Conservation (phyloP, 441 rosid genomes). For the Erodium moschatum region DNA sequence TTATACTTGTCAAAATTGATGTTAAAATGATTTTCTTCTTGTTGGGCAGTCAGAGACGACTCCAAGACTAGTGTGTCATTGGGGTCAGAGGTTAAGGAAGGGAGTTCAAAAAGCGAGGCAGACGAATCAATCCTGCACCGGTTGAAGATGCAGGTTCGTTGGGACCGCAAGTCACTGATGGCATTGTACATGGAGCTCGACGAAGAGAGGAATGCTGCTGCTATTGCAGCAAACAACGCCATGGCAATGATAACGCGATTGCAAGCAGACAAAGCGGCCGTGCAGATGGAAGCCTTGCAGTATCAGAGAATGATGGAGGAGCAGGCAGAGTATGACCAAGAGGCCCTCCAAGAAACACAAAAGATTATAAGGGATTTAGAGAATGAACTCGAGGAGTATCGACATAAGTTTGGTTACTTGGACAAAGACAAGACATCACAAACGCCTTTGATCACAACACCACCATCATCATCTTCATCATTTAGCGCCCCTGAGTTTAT, state of each 20-base stretch:
- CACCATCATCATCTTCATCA: neutral
- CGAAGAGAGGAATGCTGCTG: conserved; percentile 85
- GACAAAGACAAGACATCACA: too few relatives aligned
- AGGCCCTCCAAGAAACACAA: conserved; percentile 53
- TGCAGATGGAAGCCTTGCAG: conserved; percentile 97
- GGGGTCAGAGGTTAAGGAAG: conserved; percentile 36
- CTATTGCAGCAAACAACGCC: conserved; percentile 87
- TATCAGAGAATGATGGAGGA: conserved; percentile 99
- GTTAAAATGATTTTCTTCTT: too few relatives aligned
- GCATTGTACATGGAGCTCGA: conserved; percentile 81
- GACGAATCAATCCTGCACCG: conserved; percentile 48
- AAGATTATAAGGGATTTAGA: conserved; percentile 35
- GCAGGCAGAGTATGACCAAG: conserved; percentile 85
- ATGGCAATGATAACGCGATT: conserved; percentile 94
- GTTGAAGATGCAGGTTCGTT: conserved; percentile 58
- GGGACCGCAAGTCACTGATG: conserved; percentile 72
- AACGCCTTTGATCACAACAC: too few relatives aligned
- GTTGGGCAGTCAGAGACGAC: too few relatives aligned
- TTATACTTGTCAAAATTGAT: too few relatives aligned
- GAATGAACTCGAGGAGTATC: conserved; percentile 51
- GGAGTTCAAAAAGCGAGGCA: conserved; percentile 27
- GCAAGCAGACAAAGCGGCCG: conserved; percentile 92
- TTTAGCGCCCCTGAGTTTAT: neutral
- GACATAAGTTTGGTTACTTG: conserved; percentile 45
- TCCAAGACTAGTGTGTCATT: conserved; percentile 28